Evolutionary conservation across 2,329 filamentous ascomycete genomes (phyloP), one percentile per base, ranked within the genome.

Genomic region (Dothistroma septosporum): DNA sequence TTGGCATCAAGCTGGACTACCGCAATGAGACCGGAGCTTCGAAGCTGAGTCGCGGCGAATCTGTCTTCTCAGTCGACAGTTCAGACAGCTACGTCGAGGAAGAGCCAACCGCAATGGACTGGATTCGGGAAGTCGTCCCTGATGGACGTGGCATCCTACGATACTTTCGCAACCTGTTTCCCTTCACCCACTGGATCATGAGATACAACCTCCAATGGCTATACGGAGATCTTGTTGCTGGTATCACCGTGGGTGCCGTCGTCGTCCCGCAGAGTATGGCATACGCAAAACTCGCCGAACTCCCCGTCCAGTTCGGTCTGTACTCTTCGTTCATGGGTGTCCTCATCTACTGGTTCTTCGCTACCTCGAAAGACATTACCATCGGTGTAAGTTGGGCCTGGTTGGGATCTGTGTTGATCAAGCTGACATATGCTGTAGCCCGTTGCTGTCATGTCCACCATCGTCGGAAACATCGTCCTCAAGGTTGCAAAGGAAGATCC

Each of bases 251-350:
- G 55, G 89, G 89, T 46, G 83, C 87, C 55, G 89, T 92, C 24
- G 92, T 97, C 28, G 90, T 97, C n/a, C 93, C 93, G 6, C 93
- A 97, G 74, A 89, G 91, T 64, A 97, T 97, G 93, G 92, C 93
- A 0, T 97, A 97, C 76, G 92, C 93, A 32, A 81, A 87, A 63
- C 82, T 97, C 28, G 93, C 93, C 49, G 83, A 87, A 62, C 82
- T 97, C n/a, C 82, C 85, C 0, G 84, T 88, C 6, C 83, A 97
- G 72, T 97, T 87, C 71, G 93, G 93, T 56, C 83, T 97, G 0
- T 96, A 96, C 76, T 94, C 93, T 0, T 97, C 93, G 0, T 97
- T 99, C 73, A 94, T 97, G 83, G 94, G 93, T 55, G 92, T 96
- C 16, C 75, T 96, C 64, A 82, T 96, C 63, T 99, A 99, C 77